phyloP scores from a whole-genome alignment of 305 asterid genomes.

The Vinca major region DNA sequence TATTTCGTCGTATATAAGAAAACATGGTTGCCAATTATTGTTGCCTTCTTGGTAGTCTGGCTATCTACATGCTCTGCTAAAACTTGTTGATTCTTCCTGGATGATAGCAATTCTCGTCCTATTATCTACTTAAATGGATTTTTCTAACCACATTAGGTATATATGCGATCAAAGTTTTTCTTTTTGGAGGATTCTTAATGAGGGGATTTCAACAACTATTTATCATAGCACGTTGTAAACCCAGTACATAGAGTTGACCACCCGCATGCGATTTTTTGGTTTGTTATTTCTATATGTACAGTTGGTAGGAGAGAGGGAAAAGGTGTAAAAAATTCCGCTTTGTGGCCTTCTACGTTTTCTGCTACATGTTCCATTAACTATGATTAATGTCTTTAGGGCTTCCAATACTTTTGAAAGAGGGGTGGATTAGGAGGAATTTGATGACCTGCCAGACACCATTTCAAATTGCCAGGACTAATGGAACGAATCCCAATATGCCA shows the following conservation, averaged over 20 bases:
- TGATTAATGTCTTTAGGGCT: slow-evolving; percentile 28
- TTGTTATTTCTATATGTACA: background rate
- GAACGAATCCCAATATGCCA: slow-evolving; percentile 23
- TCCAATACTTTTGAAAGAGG: slow-evolving; percentile 26
- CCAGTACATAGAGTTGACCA: background rate
- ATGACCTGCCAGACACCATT: slow-evolving; percentile 28
- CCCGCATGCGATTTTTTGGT: background rate
- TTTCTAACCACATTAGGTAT: background rate
- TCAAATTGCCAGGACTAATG: slow-evolving; percentile 31
- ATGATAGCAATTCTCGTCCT: background rate
- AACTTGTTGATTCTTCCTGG: background rate
- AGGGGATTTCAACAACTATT: background rate
- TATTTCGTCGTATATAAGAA: slow-evolving; percentile 2
- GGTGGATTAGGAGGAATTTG: slow-evolving; percentile 27
- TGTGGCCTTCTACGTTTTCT: background rate
- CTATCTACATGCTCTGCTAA: background rate
- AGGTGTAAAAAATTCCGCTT: background rate
- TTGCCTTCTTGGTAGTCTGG: background rate
- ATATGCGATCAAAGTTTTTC: background rate
- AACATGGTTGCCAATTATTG: background rate
- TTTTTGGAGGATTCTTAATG: background rate
- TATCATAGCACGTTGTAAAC: too few relatives aligned
- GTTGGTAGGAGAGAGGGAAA: background rate
- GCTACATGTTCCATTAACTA: slow-evolving; percentile 12
- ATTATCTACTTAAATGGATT: background rate